Percentiles rank a stretch among this genome's conserved stretches.
phyloP scores from a whole-genome alignment of 2,329 filamentous ascomycete species.

The Iodosphaeria phyllophila region DNA sequence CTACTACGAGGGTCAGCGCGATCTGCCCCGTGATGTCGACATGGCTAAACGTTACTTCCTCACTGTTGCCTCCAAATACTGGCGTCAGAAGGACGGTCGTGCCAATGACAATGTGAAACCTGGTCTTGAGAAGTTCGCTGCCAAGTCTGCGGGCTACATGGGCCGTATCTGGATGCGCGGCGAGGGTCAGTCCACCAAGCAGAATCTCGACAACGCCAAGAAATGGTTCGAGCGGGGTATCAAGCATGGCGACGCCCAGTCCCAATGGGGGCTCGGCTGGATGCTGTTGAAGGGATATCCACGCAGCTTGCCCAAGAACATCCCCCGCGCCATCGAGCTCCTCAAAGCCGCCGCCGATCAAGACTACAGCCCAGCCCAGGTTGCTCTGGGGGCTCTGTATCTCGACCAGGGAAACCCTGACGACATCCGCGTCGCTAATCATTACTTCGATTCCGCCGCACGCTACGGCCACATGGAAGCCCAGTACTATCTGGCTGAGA shows the following conservation, averaged over 20 bases:
- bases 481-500: slow-evolving; percentile 80
- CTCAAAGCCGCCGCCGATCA: slow-evolving; percentile 69
- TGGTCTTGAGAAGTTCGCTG: slow-evolving; percentile 58
- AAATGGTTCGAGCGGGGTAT: slow-evolving; percentile 74
- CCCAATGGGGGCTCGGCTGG: slow-evolving; percentile 66
- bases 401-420: slow-evolving; percentile 58
- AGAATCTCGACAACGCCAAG: slow-evolving; percentile 58
- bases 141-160: slow-evolving; percentile 71
- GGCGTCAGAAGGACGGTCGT: slow-evolving; percentile 56
- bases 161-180: slow-evolving; percentile 81
- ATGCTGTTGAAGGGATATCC: slow-evolving; percentile 68
- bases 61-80: slow-evolving; percentile 62
- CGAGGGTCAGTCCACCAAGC: slow-evolving; percentile 50
- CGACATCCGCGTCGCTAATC: slow-evolving; percentile 59
- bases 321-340: slow-evolving; percentile 52
- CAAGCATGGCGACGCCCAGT: slow-evolving; percentile 58
- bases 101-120: slow-evolving; percentile 49
- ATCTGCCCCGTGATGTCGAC: slow-evolving; percentile 52
- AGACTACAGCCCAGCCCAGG: slow-evolving; percentile 63
- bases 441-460: slow-evolving; percentile 76
- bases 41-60: slow-evolving; percentile 68
- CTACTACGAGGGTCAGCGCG: slow-evolving; percentile 72
- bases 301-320: slow-evolving; percentile 48
- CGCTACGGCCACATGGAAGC: slow-evolving; percentile 73
- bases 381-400: slow-evolving; percentile 66